Evolutionary conservation across 805 yeast species (phyloP).

Genomic region (Brettanomyces anomalus): DNA sequence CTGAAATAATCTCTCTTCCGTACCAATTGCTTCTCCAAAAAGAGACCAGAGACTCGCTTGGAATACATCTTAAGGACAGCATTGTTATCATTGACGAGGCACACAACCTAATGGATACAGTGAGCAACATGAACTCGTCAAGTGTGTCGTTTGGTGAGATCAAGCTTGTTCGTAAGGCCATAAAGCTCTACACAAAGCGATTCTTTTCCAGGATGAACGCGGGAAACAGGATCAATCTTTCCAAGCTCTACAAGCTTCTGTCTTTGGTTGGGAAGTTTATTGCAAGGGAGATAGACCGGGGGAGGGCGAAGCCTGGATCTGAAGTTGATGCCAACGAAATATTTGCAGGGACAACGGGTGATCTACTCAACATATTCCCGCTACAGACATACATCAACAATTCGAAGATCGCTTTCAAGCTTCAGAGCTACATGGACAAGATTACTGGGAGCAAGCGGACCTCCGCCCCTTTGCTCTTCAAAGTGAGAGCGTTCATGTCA

Average conservation of each 20-base stretch:
- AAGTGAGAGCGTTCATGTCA: slow-evolving; percentile 53
- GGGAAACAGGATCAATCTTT: slow-evolving; percentile 60
- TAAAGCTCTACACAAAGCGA: slow-evolving; percentile 47
- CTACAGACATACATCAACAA: slow-evolving; percentile 53
- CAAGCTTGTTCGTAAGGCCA: slow-evolving; percentile 31
- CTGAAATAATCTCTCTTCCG: slow-evolving; percentile 79
- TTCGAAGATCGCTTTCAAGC: slow-evolving; percentile 75
- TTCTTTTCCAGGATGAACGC: slow-evolving; percentile 60
- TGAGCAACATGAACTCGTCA: slow-evolving; percentile 60
- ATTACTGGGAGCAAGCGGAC: slow-evolving; percentile 6
- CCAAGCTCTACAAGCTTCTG: slow-evolving; percentile 53
- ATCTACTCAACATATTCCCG: slow-evolving; percentile 59
- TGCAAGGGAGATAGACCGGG: slow-evolving; percentile 16
- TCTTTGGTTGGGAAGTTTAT: slow-evolving; percentile 43
- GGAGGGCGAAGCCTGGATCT: slow-evolving; percentile 39
- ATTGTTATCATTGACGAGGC: slow-evolving; percentile 87
- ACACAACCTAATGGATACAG: slow-evolving; percentile 75
- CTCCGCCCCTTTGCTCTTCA: slow-evolving; percentile 50
- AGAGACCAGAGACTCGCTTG: slow-evolving; percentile 48
- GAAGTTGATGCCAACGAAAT: slow-evolving; percentile 44
- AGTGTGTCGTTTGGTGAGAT: slow-evolving; percentile 45
- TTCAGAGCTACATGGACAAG: slow-evolving; percentile 57
- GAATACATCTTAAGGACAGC: slow-evolving; percentile 50
- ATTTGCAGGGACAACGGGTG: slow-evolving; percentile 53
- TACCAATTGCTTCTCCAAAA: slow-evolving; percentile 68